Evolutionary conservation across 1,284 basidiomycete species (phyloP), one percentile per base, ranked within the genome.

Genomic region (Entoloma clypeatum): DNA sequence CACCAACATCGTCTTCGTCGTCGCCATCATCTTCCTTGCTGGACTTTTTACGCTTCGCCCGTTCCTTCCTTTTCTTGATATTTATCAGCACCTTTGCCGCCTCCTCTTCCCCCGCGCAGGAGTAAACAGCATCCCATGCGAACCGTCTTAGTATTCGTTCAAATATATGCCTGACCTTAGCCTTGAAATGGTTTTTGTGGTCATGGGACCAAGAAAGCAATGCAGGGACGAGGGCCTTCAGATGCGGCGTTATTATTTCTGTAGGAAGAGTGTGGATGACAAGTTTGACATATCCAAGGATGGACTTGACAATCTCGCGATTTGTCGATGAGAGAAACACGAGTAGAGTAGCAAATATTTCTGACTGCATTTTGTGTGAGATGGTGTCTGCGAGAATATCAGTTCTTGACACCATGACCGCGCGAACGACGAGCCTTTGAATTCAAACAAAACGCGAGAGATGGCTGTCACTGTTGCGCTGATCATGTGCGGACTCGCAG

Each of bases 141-240:
- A 97, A 96, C 48, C 93, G 79, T 47, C 95, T 75, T 49, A 99
- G 76, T 76, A 99, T 83, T 33, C 96, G 81, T 71, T 99, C 96
- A 54, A 99, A 92, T 45, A 99, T 93, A 64, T 98, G 94, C 32
- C 92, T 80, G 9, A 97, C 91, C 69, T 97, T 98, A 41, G 79
- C 75, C 64, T 99, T 99, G 79, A 99, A 99, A 63, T 98, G 95
- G 60, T 99, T 97, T 63, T 95, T 95, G 70, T 99, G 94, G 61
- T 97, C 93, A 57, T 95, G 90, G 5, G 91, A 91, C 92, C 95
- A 96, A 41, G 74, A 75, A 17, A 99, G 72, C 11, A 99, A 74
- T 0, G 86, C 87, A 0, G 92, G 89, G 0, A 99, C 89, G 9
- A 98, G 73, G 13, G 74, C 71, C 19, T 74, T 71, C 9, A 99